These are phyloP conservation scores for Thecamonas trahens DNA, from an alignment of 78 protist species.

Conservation along the genomic window DNA sequence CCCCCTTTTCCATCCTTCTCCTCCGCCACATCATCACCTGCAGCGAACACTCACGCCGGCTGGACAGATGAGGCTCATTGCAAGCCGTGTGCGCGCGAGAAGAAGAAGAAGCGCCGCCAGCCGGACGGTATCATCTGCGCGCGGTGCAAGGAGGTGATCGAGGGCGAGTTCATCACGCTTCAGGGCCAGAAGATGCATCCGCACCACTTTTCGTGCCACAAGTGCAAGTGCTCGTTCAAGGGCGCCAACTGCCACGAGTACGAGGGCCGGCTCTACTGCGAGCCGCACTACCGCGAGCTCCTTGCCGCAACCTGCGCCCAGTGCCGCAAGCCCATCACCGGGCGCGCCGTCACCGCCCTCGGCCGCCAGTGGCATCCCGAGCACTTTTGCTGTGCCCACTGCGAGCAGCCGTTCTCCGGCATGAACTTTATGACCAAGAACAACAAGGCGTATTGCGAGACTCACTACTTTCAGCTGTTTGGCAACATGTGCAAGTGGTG, in stretches of 20 bases:
- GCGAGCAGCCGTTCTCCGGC: background rate
- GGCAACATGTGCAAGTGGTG: background rate
- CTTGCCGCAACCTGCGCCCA: background rate
- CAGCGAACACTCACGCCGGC: no score
- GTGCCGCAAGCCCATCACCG: background rate
- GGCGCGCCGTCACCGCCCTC: background rate
- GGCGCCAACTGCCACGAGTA: background rate
- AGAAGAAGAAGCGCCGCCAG: background rate
- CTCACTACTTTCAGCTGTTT: background rate
- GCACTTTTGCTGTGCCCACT: background rate
- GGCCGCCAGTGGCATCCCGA: slow-evolving; percentile 3
- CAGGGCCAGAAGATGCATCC: background rate
- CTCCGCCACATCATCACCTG: no score
- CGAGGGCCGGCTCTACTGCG: background rate
- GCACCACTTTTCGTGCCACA: background rate
- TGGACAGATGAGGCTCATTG: background rate
- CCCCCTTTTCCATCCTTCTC: no score
- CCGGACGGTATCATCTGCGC: background rate
- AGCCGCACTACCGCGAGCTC: background rate
- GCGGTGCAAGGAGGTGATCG: background rate
- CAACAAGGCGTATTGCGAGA: background rate
- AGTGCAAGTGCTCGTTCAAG: background rate
- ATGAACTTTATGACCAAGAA: background rate
- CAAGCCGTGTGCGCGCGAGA: background rate
- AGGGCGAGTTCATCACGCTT: background rate